Evolutionary conservation across 2,329 filamentous ascomycete species (phyloP).

Genomic region (Ophiostoma australiae): DNA sequence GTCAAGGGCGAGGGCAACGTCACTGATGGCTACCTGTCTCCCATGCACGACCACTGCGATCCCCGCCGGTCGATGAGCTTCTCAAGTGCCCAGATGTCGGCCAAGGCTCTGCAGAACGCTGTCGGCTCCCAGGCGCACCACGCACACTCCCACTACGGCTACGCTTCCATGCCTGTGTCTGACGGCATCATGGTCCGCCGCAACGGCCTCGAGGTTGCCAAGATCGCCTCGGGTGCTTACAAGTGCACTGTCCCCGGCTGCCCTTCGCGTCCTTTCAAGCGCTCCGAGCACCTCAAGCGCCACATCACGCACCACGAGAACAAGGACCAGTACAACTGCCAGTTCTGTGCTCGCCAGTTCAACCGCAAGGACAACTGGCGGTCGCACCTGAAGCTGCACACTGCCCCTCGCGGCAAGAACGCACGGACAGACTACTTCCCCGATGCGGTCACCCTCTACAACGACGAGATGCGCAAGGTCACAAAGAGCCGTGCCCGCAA

Average conservation of each 20-base stretch:
- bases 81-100: conserved; percentile 20
- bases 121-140: conserved; percentile 14
- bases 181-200: conserved; percentile 24
- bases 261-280: conserved; percentile 44
- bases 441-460: conserved; percentile 31
- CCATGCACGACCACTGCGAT: conserved; percentile 9
- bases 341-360: conserved; percentile 39
- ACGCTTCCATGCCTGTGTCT: not conserved
- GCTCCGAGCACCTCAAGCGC: conserved; percentile 53
- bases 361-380: conserved; percentile 40
- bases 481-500: conserved; percentile 27
- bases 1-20: conserved; percentile 18
- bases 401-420: conserved; percentile 32
- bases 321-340: conserved; percentile 35
- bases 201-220: conserved; percentile 29
- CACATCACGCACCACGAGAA: conserved; percentile 44
- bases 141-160: conserved; percentile 8
- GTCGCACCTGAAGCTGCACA: conserved; percentile 39
- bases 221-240: conserved; percentile 31
- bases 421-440: conserved; percentile 34
- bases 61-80: conserved; percentile 20
- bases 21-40: conserved; percentile 15
- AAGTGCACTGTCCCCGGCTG: conserved; percentile 46
- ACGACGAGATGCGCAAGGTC: conserved; percentile 28
- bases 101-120: conserved; percentile 22